These are phyloP conservation scores for Neopestalotiopsis clavispora DNA, from an alignment of 2,329 filamentous ascomycete genomes.

Conservation along the genomic window DNA sequence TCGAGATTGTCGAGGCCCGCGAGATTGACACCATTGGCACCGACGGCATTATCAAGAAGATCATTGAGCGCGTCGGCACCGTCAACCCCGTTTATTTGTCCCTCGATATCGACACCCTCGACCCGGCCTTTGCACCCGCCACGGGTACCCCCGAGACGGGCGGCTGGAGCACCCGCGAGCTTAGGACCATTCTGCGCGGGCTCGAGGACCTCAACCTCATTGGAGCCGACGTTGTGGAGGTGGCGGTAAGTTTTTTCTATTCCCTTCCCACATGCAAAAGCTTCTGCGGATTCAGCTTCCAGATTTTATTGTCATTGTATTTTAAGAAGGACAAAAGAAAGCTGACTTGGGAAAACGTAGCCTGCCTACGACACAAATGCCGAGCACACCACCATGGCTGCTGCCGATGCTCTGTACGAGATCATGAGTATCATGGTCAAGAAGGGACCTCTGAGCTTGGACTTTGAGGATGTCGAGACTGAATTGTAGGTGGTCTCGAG, in stretches of 20 bases:
- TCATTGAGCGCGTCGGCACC: slow-evolving; percentile 75
- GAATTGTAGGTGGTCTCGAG: not conserved
- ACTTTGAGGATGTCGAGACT: not conserved
- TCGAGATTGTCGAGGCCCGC: slow-evolving; percentile 78
- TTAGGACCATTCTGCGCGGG: slow-evolving; percentile 73
- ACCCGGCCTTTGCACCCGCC: slow-evolving; percentile 80
- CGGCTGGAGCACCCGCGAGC: slow-evolving; percentile 75
- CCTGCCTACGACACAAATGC: slow-evolving; percentile 70
- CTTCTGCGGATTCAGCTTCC: too few relatives aligned
- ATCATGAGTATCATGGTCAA: slow-evolving; percentile 78
- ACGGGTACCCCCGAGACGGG: slow-evolving; percentile 79
- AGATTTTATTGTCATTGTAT: too few relatives aligned
- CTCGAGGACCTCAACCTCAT: slow-evolving; percentile 73
- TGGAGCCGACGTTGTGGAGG: slow-evolving; percentile 75
- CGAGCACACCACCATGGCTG: slow-evolving; percentile 63
- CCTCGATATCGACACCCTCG: slow-evolving; percentile 87
- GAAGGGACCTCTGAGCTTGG: slow-evolving; percentile 61
- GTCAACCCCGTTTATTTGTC: slow-evolving; percentile 79
- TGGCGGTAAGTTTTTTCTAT: slow-evolving; percentile 51
- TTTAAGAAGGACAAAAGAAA: too few relatives aligned
- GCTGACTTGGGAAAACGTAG: slow-evolving; percentile 15
- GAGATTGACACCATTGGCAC: slow-evolving; percentile 58
- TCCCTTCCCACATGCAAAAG: not conserved
- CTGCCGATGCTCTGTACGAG: slow-evolving; percentile 68
- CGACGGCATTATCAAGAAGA: slow-evolving; percentile 79